Conservation (phyloP, 208 protist species). For the Trichomonas vaginalis region DNA sequence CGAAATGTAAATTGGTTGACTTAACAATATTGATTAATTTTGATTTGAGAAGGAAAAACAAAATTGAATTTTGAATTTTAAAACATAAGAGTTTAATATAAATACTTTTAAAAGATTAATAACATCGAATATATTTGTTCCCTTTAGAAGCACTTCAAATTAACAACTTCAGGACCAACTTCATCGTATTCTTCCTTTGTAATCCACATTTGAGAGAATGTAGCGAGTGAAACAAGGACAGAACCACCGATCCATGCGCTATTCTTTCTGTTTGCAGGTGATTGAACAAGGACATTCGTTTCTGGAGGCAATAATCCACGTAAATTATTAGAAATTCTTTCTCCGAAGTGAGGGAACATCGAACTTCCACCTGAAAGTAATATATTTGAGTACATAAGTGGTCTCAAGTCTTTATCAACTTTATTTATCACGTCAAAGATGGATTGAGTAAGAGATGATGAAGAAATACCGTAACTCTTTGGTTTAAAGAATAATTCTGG, state of each 20-base stretch:
- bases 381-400: slow-evolving; percentile 45
- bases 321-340: slow-evolving; percentile 69
- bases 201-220: slow-evolving; percentile 43
- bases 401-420: slow-evolving; percentile 54
- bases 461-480: slow-evolving; percentile 37
- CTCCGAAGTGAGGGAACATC: slow-evolving; percentile 66
- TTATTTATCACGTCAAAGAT: slow-evolving; percentile 47
- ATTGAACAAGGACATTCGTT: slow-evolving; percentile 40
- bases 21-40: too few relatives aligned
- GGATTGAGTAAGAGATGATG: slow-evolving; percentile 42
- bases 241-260: slow-evolving; percentile 49
- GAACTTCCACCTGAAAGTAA: slow-evolving; percentile 43
- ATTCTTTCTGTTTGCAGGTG: slow-evolving; percentile 58
- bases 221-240: slow-evolving; percentile 33
- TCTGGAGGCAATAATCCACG: slow-evolving; percentile 28
- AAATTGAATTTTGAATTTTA: too few relatives aligned
- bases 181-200: slow-evolving; percentile 45
- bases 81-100: too few relatives aligned
- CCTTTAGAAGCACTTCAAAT: slow-evolving; percentile 39
- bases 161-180: slow-evolving; percentile 35
- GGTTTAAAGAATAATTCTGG: slow-evolving; percentile 68
- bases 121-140: too few relatives aligned
- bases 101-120: too few relatives aligned
- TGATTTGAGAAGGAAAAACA: too few relatives aligned
- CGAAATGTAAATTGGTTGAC: too few relatives aligned